Percentiles rank a stretch among this genome's conserved stretches.
Conservation (phyloP, 495 filamentous ascomycete genomes). For the Xylaria longipes region DNA sequence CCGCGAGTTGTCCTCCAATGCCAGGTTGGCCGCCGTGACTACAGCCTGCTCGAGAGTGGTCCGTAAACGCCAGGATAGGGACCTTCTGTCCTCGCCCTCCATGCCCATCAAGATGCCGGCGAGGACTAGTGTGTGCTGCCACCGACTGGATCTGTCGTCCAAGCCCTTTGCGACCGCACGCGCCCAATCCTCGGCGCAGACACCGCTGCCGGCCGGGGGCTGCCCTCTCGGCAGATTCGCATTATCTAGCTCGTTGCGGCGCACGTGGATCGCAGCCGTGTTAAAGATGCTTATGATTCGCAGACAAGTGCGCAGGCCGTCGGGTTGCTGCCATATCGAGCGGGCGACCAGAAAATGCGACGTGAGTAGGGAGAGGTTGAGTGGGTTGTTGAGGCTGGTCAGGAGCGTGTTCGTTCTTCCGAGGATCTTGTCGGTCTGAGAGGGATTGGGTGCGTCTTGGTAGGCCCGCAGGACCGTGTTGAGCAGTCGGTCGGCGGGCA, state of each 20-base stretch:
- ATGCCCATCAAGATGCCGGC: slow-evolving; percentile 84
- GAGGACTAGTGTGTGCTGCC: slow-evolving; percentile 86
- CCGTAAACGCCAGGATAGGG: slow-evolving; percentile 66
- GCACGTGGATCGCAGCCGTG: slow-evolving; percentile 72
- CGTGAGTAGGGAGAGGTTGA: slow-evolving; percentile 88
- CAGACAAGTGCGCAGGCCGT: slow-evolving; percentile 74
- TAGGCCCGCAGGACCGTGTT: slow-evolving; percentile 57
- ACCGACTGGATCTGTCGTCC: slow-evolving; percentile 81
- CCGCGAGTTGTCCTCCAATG: slow-evolving; percentile 59
- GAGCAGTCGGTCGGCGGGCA: slow-evolving; percentile 60
- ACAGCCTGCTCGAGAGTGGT: slow-evolving; percentile 78
- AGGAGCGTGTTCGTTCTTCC: slow-evolving; percentile 82
- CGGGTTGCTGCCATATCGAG: slow-evolving; percentile 80
- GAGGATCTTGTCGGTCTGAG: slow-evolving; percentile 65
- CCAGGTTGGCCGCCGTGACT: slow-evolving; percentile 78
- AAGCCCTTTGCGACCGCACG: slow-evolving; percentile 82
- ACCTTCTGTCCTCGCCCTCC: slow-evolving; percentile 69
- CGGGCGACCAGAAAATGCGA: slow-evolving; percentile 88
- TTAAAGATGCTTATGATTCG: slow-evolving; percentile 88
- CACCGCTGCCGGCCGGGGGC: slow-evolving; percentile 53
- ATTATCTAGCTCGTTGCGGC: slow-evolving; percentile 61
- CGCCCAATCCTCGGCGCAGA: slow-evolving; percentile 77
- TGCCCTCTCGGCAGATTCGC: slow-evolving; percentile 48
- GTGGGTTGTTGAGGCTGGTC: slow-evolving; percentile 82
- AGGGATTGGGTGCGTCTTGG: slow-evolving; percentile 56